Evolutionary conservation across 352 stramenopile genomes (phyloP).

Genomic region (Pythium myriotylum): DNA sequence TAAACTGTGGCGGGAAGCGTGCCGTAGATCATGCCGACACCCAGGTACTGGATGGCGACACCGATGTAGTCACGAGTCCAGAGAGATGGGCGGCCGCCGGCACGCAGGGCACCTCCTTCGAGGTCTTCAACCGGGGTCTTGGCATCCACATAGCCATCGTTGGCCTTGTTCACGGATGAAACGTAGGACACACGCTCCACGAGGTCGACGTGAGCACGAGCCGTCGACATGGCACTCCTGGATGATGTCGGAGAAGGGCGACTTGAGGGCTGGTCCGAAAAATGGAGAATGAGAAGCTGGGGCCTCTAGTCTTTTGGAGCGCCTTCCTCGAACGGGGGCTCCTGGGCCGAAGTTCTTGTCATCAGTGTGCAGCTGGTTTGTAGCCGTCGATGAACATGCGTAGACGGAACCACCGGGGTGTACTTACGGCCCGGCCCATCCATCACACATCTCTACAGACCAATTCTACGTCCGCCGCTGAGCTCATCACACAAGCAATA

Average conservation of each 20-base stretch:
- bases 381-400: no score
- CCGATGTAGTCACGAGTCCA: conserved; percentile 32
- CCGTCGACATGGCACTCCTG: conserved; percentile 1
- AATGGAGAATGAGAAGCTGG: conserved; percentile 17
- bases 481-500: no score
- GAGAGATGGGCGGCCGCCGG: conserved; percentile 29
- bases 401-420: no score
- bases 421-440: no score
- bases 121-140: conserved; percentile 26
- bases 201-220: conserved; percentile 8
- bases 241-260: background rate
- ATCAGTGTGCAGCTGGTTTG: no score
- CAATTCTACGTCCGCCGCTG: no score
- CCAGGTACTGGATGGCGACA: conserved; percentile 35
- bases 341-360: background rate
- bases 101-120: conserved; percentile 29
- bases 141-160: conserved; percentile 17
- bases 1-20: conserved; percentile 35
- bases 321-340: no score
- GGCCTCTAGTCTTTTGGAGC: background rate
- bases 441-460: no score
- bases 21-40: conserved; percentile 33
- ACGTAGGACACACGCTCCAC: conserved; percentile 28
- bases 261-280: conserved; percentile 10
- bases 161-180: conserved; percentile 10